Percentiles rank a stretch among this genome's conserved stretches.
These are phyloP conservation scores for Yamadazyma songkhlaensis DNA, from an alignment of 1,139 yeast species.

Conservation along the genomic window DNA sequence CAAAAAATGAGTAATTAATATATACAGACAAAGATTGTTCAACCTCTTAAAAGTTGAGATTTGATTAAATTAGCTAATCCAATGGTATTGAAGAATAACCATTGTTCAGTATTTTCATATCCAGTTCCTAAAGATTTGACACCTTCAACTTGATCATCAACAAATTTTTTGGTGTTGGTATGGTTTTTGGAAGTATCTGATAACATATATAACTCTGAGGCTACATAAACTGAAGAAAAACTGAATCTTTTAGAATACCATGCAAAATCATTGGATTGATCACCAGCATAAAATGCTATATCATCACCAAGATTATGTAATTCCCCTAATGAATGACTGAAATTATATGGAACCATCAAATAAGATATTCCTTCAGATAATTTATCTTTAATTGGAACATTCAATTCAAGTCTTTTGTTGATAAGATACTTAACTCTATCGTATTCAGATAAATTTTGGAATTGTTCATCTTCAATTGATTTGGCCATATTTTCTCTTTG, in stretches of 20 bases:
- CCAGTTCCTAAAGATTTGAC: conserved; percentile 56
- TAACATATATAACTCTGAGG: conserved; percentile 76
- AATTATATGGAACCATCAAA: conserved; percentile 53
- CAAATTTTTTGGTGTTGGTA: conserved; percentile 60
- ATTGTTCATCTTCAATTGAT: conserved; percentile 29
- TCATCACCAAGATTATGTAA: conserved; percentile 74
- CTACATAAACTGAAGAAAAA: conserved; percentile 66
- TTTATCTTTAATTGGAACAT: conserved; percentile 49
- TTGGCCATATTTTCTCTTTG: conserved; percentile 33
- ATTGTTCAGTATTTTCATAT: conserved; percentile 66
- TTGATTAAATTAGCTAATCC: conserved; percentile 65
- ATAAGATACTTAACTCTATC: conserved; percentile 57
- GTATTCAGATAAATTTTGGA: conserved; percentile 45
- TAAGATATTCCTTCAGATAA: conserved; percentile 50
- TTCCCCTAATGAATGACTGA: conserved; percentile 55
- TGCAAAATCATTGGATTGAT: conserved; percentile 76
- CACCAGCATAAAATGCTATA: conserved; percentile 76
- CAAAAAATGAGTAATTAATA: conserved; percentile 16
- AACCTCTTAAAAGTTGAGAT: conserved; percentile 70
- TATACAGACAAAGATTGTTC: neutral
- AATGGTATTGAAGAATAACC: conserved; percentile 69
- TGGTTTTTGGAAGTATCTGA: conserved; percentile 64
- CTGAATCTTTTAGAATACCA: conserved; percentile 91
- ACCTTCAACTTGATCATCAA: conserved; percentile 56
- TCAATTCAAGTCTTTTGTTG: conserved; percentile 59